These are phyloP conservation scores for Hypomontagnella submonticulosa DNA, from an alignment of 495 filamentous ascomycete genomes.

Conservation along the genomic window DNA sequence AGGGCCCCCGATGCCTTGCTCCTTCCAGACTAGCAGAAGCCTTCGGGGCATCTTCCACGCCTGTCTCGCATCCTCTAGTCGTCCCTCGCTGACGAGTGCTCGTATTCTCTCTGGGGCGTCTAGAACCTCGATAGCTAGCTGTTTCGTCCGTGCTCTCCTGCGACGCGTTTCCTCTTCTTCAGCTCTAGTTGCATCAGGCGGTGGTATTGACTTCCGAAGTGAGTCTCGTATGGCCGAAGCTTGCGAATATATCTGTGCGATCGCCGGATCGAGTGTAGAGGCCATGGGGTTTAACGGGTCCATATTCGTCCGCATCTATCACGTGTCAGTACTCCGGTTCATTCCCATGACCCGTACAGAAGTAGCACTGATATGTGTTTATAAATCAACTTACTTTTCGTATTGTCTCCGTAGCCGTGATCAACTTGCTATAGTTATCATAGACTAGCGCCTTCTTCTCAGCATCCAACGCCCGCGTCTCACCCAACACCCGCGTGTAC, in stretches of 20 bases:
- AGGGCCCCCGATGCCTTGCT: slow-evolving; percentile 60
- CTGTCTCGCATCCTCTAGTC: slow-evolving; percentile 67
- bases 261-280: slow-evolving; percentile 77
- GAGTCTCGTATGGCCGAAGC: slow-evolving; percentile 70
- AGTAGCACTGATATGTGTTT: too few species aligned
- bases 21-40: slow-evolving; percentile 62
- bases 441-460: slow-evolving; percentile 97
- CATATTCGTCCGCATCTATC: slow-evolving; percentile 77
- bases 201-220: slow-evolving; percentile 57
- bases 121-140: slow-evolving; percentile 79
- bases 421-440: slow-evolving; percentile 97
- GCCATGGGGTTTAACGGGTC: slow-evolving; percentile 76
- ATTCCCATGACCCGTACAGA: too few species aligned
- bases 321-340: slow-evolving; percentile 20
- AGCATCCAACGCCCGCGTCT: slow-evolving; percentile 90
- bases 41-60: slow-evolving; percentile 68
- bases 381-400: slow-evolving; percentile 63
- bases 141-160: slow-evolving; percentile 64
- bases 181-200: slow-evolving; percentile 47
- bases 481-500: slow-evolving; percentile 73
- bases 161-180: slow-evolving; percentile 47
- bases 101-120: slow-evolving; percentile 68
- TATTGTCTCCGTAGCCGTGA: slow-evolving; percentile 94
- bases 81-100: slow-evolving; percentile 70
- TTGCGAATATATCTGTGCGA: slow-evolving; percentile 83